Base-by-base conservation (phyloP, 2,329 filamentous ascomycete species). In the Xylariaceae sp. region DNA sequence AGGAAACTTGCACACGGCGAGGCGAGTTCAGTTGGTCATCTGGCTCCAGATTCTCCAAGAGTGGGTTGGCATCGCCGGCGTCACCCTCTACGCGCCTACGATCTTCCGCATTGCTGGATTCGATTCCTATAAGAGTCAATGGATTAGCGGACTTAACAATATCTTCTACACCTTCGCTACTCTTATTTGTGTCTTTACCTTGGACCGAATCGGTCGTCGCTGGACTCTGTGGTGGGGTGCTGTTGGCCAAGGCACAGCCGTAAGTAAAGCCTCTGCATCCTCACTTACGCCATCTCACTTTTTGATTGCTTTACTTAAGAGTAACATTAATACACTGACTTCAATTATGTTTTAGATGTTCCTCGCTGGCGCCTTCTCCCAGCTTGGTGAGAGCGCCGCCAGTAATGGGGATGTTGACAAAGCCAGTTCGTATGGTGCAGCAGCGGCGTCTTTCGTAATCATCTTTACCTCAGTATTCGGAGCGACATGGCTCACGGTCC, bases 41-140 rank as follows among this genome's bases (percentile, higher is more conserved):
- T 90, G 87, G 87, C 77, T 90, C 7, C 87, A 90, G 72, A 87
- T 90, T 40, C 82, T 90, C 67, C 87, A 89, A 66, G 84, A 88
- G 65, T 89, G 87, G 85, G 81, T 87, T 48, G 86, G 87, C 0
- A 90, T 90, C 58, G 86, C 87, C 0, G 87, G 86, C 37, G 85
- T 90, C 2, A 89, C 87, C 0, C 80, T 90, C 31, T 86, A 81
- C 43, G 79, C 78, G 0, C 78, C 77, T 0, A 79, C 78, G 2
- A 82, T 91, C 51, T 90, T 90, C 69, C 79, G 82, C 4, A 87
- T 88, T 43, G 87, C 88, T 0, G 87, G 88, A 0, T 88, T 88
- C 61, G 78, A 81, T 55, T 78, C 83, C 0, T 72, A 76, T 41
- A 85, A 88, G 68, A 81, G 82, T 11, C 81, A 86, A 58, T 89